phyloP scores from a whole-genome alignment of 805 yeast species.

The Tetrapisispora phaffii region DNA sequence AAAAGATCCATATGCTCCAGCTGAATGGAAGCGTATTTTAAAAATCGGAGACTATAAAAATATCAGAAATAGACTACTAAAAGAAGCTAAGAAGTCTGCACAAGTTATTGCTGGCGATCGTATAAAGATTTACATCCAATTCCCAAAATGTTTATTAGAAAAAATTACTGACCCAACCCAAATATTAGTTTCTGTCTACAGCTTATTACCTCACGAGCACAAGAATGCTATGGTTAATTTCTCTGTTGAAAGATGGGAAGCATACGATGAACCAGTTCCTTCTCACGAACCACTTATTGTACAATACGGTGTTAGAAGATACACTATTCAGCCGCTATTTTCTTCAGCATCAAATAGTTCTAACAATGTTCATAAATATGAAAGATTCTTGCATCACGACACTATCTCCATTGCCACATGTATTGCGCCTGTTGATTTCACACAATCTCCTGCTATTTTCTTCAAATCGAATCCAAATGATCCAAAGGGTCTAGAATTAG shows the following conservation, averaged over 20 bases:
- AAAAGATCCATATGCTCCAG: slow-evolving; percentile 62
- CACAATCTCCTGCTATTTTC: slow-evolving; percentile 75
- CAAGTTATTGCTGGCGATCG: slow-evolving; percentile 53
- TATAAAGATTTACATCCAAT: slow-evolving; percentile 49
- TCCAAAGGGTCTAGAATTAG: slow-evolving; percentile 43
- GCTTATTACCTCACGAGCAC: slow-evolving; percentile 77
- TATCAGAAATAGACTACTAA: slow-evolving; percentile 56
- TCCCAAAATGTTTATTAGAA: slow-evolving; percentile 41
- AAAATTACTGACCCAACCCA: slow-evolving; percentile 35
- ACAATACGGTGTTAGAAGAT: slow-evolving; percentile 90
- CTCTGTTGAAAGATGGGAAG: slow-evolving; percentile 81
- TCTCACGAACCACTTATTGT: slow-evolving; percentile 73
- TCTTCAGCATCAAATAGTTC: slow-evolving; percentile 67
- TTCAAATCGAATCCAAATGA: slow-evolving; percentile 51
- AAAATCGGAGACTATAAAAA: slow-evolving; percentile 70
- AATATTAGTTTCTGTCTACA: slow-evolving; percentile 55
- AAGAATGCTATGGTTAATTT: slow-evolving; percentile 75
- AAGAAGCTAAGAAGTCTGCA: slow-evolving; percentile 41
- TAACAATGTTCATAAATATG: slow-evolving; percentile 80
- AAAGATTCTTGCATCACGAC: slow-evolving; percentile 75
- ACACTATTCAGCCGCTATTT: slow-evolving; percentile 71
- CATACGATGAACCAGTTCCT: slow-evolving; percentile 73
- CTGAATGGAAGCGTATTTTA: slow-evolving; percentile 64
- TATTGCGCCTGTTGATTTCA: slow-evolving; percentile 77
- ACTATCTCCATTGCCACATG: slow-evolving; percentile 69